A percentile compares a stretch with the other conserved stretches of the same genome.
Conservation (phyloP, 148 eudicot species). For the Silene latifolia region DNA sequence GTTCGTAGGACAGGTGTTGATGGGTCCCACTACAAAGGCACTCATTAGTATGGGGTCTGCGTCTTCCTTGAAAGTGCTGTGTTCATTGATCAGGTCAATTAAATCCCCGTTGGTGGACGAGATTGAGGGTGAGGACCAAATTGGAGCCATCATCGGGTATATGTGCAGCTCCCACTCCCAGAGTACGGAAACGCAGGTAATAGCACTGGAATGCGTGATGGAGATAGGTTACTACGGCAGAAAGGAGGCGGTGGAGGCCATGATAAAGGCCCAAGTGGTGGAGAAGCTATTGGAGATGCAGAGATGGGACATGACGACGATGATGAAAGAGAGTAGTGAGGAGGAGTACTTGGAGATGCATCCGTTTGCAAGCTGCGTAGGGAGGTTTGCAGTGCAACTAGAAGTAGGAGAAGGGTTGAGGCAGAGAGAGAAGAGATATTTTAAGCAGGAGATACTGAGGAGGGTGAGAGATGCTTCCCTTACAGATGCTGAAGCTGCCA, state of each 20-base stretch:
- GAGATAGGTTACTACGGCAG: slow-evolving; percentile 85
- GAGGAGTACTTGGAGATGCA: slow-evolving; percentile 34
- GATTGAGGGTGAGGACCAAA: slow-evolving; percentile 48
- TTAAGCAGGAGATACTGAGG: slow-evolving; percentile 60
- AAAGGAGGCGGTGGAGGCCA: slow-evolving; percentile 81
- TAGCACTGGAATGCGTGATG: slow-evolving; percentile 56
- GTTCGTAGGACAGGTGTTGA: slow-evolving; percentile 66
- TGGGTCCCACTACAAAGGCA: slow-evolving; percentile 47
- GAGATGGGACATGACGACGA: slow-evolving; percentile 34
- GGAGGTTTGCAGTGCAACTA: slow-evolving; percentile 73
- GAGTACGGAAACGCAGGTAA: slow-evolving; percentile 22
- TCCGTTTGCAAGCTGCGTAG: slow-evolving; percentile 76
- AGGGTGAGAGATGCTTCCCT: slow-evolving; percentile 51
- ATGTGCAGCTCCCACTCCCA: slow-evolving; percentile 24
- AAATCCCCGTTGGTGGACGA: slow-evolving; percentile 79
- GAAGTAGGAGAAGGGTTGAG: slow-evolving; percentile 91
- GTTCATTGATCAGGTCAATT: slow-evolving; percentile 54
- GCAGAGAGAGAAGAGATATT: slow-evolving; percentile 70
- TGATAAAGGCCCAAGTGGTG: slow-evolving; percentile 51
- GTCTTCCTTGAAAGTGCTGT: slow-evolving; percentile 42
- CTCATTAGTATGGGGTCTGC: slow-evolving; percentile 42
- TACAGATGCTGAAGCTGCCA: slow-evolving; percentile 73
- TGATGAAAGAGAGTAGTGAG: background rate
- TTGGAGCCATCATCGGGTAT: slow-evolving; percentile 34
- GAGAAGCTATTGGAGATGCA: slow-evolving; percentile 63